These are phyloP conservation scores for Exophiala alcalophila DNA, from an alignment of 2,329 filamentous ascomycete species.

Conservation along the genomic window DNA sequence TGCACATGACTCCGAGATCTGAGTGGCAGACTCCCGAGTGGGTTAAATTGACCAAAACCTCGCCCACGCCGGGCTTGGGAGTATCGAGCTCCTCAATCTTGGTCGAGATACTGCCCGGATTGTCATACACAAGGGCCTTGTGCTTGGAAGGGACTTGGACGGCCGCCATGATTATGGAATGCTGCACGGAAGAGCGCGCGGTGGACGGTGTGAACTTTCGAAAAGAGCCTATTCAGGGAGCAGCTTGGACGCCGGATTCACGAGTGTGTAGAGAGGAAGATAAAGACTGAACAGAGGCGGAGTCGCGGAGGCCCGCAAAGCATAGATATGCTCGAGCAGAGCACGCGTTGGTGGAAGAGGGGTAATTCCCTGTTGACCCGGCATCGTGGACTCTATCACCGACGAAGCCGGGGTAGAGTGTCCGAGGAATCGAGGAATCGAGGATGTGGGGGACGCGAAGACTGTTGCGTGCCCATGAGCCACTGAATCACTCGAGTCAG, in stretches of 20 bases:
- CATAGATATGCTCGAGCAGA: slow-evolving; percentile 1
- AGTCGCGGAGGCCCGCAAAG: slow-evolving; percentile 2
- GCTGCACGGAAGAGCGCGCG: background rate
- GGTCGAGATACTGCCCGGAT: slow-evolving; percentile 63
- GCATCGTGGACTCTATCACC: too few relatives aligned
- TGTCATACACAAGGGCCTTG: slow-evolving; percentile 63
- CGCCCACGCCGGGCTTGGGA: slow-evolving; percentile 61
- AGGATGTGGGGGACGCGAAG: background rate
- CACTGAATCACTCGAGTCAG: slow-evolving; percentile 3
- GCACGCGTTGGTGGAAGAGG: slow-evolving; percentile 10
- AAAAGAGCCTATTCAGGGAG: background rate
- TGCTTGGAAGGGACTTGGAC: slow-evolving; percentile 55
- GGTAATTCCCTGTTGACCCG: too few relatives aligned
- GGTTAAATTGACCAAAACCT: slow-evolving; percentile 62
- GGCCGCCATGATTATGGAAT: slow-evolving; percentile 34
- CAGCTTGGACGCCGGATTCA: background rate
- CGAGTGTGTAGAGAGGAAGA: slow-evolving; percentile 1
- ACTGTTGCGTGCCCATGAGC: background rate
- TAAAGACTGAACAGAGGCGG: background rate
- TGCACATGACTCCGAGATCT: slow-evolving; percentile 55
- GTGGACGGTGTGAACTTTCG: too few relatives aligned
- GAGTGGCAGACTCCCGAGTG: slow-evolving; percentile 66
- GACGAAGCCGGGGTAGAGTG: too few relatives aligned
- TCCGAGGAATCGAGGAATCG: background rate
- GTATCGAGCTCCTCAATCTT: slow-evolving; percentile 63